phyloP scores from a whole-genome alignment of 148 eudicot genomes.

The Silene conica region DNA sequence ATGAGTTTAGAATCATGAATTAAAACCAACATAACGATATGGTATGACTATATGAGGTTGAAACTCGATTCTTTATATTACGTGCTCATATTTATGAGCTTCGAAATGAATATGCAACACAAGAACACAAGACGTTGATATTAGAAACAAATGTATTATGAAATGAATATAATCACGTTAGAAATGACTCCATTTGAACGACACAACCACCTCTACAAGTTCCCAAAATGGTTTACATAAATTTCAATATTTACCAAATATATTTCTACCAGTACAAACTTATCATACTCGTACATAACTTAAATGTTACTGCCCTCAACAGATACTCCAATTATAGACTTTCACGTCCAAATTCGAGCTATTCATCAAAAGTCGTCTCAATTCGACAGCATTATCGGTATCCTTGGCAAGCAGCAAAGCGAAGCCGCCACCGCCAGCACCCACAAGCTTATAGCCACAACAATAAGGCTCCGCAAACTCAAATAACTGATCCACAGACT shows the following conservation, averaged over 20 bases:
- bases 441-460: slow-evolving; percentile 91
- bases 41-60: no score
- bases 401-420: slow-evolving; percentile 82
- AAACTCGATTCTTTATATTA: no score
- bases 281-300: not conserved
- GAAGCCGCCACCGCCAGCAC: slow-evolving; percentile 99
- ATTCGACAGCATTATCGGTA: slow-evolving; percentile 47
- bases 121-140: no score
- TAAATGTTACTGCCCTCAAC: slow-evolving; percentile 10
- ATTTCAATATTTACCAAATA: not conserved
- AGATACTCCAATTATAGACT: slow-evolving; percentile 74
- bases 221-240: not conserved
- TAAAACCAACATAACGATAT: no score
- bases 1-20: no score
- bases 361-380: slow-evolving; percentile 40
- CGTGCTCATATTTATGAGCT: no score
- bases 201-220: not conserved
- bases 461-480: slow-evolving; percentile 65
- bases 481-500: slow-evolving; percentile 71
- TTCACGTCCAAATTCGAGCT: slow-evolving; percentile 55
- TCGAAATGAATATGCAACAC: no score
- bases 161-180: no score
- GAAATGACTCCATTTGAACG: no score
- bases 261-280: not conserved
- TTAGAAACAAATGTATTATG: no score